Conservation (phyloP, 2,329 filamentous ascomycete genomes). For the Sclerotiophoma versabilis region DNA sequence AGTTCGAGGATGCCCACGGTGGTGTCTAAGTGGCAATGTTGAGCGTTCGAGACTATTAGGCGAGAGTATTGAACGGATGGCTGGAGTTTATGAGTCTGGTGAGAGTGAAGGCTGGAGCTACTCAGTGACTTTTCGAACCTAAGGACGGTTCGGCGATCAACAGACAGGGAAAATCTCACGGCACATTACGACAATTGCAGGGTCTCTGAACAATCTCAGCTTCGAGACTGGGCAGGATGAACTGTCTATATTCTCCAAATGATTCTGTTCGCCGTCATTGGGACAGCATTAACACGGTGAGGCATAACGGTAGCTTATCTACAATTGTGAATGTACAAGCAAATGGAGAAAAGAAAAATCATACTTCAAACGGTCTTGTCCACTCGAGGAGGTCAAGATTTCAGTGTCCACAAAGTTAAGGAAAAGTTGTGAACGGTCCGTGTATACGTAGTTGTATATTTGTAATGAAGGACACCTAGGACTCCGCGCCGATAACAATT, state of each 20-base stretch:
- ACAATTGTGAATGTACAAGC: background rate
- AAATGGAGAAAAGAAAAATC: background rate
- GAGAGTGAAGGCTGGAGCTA: slow-evolving; percentile 5
- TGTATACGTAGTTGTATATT: too few species aligned
- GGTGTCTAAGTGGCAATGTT: background rate
- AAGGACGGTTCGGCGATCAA: background rate
- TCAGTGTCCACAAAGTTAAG: too few species aligned
- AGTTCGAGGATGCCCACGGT: slow-evolving; percentile 23
- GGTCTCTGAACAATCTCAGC: background rate
- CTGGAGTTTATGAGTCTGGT: background rate
- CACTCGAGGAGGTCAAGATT: too few species aligned
- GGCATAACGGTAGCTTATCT: background rate
- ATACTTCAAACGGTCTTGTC: too few species aligned
- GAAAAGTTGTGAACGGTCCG: too few species aligned
- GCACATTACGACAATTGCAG: background rate
- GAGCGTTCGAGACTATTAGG: background rate
- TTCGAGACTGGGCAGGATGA: background rate
- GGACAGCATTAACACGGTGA: background rate
- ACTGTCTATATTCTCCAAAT: background rate
- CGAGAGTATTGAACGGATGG: background rate
- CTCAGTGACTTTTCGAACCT: background rate
- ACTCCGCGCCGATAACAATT: background rate
- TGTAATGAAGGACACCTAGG: background rate
- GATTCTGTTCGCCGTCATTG: background rate
- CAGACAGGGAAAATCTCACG: slow-evolving; percentile 1